These are phyloP conservation scores for Glomus cerebriforme DNA, from an alignment of 192 early-diverging fungal species.

Conservation along the genomic window DNA sequence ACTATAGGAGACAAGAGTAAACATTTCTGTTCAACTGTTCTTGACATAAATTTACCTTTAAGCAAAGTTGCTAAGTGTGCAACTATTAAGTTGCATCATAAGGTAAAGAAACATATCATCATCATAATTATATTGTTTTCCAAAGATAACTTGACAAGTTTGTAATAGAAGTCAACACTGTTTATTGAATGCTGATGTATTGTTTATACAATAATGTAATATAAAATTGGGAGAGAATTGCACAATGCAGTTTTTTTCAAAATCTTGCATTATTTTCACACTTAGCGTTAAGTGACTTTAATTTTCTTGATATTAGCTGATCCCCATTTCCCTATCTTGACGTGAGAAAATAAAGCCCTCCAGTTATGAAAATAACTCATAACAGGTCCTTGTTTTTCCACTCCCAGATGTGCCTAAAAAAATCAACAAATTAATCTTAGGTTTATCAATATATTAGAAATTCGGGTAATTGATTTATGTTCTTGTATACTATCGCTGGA, in stretches of 20 bases:
- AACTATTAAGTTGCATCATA: neutral
- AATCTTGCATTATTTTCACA: neutral
- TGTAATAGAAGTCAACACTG: slow-evolving; percentile 6
- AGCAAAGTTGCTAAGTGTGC: neutral
- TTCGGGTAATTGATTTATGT: neutral
- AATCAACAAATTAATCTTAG: slow-evolving; percentile 7
- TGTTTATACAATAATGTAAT: neutral
- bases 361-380: slow-evolving; percentile 19
- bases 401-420: slow-evolving; percentile 9
- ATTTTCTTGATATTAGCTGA: slow-evolving; percentile 2
- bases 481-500: neutral
- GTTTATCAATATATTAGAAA: neutral
- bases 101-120: slow-evolving; percentile 2
- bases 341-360: slow-evolving; percentile 14
- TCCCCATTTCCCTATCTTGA: neutral
- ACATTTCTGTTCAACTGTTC: too few species aligned
- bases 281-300: neutral
- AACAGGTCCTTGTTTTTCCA: slow-evolving; percentile 12
- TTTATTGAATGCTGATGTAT: neutral
- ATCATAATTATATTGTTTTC: neutral
- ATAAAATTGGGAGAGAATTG: slow-evolving; percentile 18
- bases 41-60: too few species aligned
- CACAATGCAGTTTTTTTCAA: neutral
- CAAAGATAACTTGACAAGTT: neutral
- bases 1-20: slow-evolving; percentile 11